Evolutionary conservation across 192 early-diverging fungal genomes (phyloP).

Genomic region (Coemansia sp.): DNA sequence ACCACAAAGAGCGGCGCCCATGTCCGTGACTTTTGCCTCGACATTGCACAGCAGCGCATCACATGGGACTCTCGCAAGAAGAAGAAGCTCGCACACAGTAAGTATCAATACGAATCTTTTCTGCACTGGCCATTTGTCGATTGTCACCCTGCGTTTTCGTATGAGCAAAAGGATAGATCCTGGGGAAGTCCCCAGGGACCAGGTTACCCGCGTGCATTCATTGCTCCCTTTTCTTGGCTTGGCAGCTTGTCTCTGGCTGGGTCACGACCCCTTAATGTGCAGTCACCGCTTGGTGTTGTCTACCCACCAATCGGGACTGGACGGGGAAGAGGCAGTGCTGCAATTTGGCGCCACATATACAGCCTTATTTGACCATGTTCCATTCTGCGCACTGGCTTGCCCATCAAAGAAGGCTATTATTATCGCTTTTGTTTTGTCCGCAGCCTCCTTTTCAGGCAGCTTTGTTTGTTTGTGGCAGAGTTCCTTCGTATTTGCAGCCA

Average conservation of each 20-base stretch:
- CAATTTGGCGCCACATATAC: conserved; percentile 10
- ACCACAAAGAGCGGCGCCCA: conserved; percentile 45
- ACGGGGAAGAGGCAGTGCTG: not conserved
- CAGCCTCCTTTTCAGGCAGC: not conserved
- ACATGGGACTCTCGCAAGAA: conserved; percentile 57
- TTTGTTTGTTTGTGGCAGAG: too few species aligned
- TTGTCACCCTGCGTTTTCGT: not conserved
- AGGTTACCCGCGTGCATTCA: too few species aligned
- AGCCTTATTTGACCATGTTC: not conserved
- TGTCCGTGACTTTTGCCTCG: conserved; percentile 49
- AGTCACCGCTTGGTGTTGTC: not conserved
- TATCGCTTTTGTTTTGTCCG: conserved; percentile 12
- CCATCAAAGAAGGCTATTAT: conserved; percentile 12
- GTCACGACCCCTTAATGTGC: not conserved
- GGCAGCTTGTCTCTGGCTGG: not conserved
- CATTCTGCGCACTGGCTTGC: not conserved
- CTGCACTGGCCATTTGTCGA: not conserved
- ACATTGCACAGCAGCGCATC: conserved; percentile 56
- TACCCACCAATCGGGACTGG: conserved; percentile 3
- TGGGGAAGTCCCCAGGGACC: too few species aligned
- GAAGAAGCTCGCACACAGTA: conserved; percentile 55
- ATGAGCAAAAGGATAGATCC: too few species aligned
- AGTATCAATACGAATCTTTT: conserved; percentile 15
- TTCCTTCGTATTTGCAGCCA: too few species aligned
- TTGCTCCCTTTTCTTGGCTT: not conserved